Evolutionary conservation across 1,139 yeast genomes (phyloP).

Genomic region (Suhomyces atakaporum): DNA sequence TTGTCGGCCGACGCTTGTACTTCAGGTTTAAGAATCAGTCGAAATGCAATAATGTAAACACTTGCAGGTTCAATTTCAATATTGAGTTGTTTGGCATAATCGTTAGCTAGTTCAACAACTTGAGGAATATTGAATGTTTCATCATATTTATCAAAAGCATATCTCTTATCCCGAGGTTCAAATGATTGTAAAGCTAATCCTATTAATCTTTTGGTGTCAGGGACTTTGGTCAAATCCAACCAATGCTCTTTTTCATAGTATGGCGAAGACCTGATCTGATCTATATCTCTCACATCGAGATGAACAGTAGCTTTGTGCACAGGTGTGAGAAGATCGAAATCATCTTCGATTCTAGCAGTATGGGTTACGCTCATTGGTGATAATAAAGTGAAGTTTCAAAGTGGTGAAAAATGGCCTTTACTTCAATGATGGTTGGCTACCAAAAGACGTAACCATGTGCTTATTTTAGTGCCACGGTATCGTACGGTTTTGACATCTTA

Average conservation of each 20-base stretch:
- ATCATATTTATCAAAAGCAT: constrained; percentile 25
- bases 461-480: no score
- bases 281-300: constrained; percentile 12
- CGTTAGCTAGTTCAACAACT: constrained; percentile 19
- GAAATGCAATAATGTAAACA: constrained; percentile 32
- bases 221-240: constrained; percentile 22
- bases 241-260: constrained; percentile 27
- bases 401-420: no score
- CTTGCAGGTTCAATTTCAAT: constrained; percentile 19
- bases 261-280: constrained; percentile 28
- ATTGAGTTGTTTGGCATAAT: constrained; percentile 16
- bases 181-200: constrained; percentile 32
- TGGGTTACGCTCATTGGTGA: constrained; percentile 5
- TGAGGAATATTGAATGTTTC: constrained; percentile 27
- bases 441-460: no score
- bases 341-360: constrained; percentile 18
- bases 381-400: no score
- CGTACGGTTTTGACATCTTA: no score
- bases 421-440: no score
- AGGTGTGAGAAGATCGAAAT: constrained; percentile 15
- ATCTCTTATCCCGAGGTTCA: constrained; percentile 15
- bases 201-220: constrained; percentile 21
- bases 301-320: constrained; percentile 14
- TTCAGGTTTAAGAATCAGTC: constrained; percentile 28
- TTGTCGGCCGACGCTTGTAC: constrained; percentile 24